Evolutionary conservation across 768 basidiomycete species (phyloP).

Genomic region (Rhodotorula paludigena): DNA sequence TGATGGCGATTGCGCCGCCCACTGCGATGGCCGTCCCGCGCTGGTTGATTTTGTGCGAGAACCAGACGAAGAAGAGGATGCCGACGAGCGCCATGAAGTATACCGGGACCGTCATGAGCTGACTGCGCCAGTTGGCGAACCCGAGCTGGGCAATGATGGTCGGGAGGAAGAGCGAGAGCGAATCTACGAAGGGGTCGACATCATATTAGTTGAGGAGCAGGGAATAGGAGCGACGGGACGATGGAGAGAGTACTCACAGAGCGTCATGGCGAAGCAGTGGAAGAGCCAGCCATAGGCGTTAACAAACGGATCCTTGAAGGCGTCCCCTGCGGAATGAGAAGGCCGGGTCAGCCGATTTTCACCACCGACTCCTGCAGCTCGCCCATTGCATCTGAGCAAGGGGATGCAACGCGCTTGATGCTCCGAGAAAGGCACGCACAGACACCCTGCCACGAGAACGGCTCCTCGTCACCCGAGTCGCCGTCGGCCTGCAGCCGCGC

Average conservation of each 20-base stretch:
- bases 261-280: constrained; percentile 55
- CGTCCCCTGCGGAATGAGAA: constrained; percentile 43
- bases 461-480: constrained; percentile 56
- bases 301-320: constrained; percentile 58
- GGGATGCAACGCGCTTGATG: no score
- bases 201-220: no score
- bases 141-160: constrained; percentile 66
- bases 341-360: no score
- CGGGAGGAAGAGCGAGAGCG: constrained; percentile 64
- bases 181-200: constrained; percentile 50
- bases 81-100: neutral
- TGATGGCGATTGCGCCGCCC: constrained; percentile 54
- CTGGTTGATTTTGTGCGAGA: constrained; percentile 45
- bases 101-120: constrained; percentile 13
- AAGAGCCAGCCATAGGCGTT: constrained; percentile 61
- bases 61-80: constrained; percentile 20
- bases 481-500: constrained; percentile 56
- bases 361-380: no score
- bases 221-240: constrained; percentile 57
- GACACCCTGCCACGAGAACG: constrained; percentile 59
- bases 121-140: constrained; percentile 52
- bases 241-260: constrained; percentile 52
- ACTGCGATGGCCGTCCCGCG: constrained; percentile 58
- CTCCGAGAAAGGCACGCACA: constrained; percentile 57
- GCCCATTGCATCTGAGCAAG: no score